phyloP scores from a whole-genome alignment of 352 stramenopile species.

The Nothophytophthora sp. region DNA sequence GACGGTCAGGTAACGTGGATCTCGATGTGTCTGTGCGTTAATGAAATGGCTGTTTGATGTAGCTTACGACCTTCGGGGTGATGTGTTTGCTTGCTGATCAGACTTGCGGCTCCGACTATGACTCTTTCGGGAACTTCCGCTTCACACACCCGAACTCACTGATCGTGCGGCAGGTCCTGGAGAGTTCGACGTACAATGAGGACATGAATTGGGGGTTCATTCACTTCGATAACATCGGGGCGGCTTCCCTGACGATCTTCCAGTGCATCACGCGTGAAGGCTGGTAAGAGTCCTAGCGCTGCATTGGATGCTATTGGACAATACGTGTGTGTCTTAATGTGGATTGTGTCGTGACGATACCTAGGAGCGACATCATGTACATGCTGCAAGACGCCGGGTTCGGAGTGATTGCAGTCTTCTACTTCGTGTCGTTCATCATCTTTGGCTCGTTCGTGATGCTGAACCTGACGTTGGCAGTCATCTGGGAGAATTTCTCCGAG shows the following conservation, averaged over 20 bases:
- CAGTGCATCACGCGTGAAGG: conserved; percentile 92
- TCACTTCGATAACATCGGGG: conserved; percentile 89
- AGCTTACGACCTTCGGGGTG: neutral
- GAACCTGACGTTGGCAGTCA: conserved; percentile 90
- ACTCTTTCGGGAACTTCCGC: conserved; percentile 58
- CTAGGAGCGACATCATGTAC: conserved; percentile 69
- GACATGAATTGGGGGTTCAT: conserved; percentile 88
- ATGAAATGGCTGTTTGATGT: too few species aligned
- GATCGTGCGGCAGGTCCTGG: conserved; percentile 39
- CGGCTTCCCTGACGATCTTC: conserved; percentile 86
- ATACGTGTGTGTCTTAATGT: neutral
- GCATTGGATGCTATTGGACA: neutral
- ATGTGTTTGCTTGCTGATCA: conserved; percentile 11
- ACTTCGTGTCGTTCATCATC: conserved; percentile 89
- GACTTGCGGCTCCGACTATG: conserved; percentile 68
- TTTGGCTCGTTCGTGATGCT: conserved; percentile 92
- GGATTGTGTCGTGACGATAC: neutral
- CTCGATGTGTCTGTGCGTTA: too few species aligned
- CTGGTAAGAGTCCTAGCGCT: conserved; percentile 53
- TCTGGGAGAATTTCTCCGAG: conserved; percentile 84
- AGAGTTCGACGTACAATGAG: conserved; percentile 52
- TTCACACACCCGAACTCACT: conserved; percentile 50
- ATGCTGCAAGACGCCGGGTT: conserved; percentile 58
- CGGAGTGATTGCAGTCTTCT: conserved; percentile 54
- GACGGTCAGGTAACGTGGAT: conserved; percentile 25